Evolutionary conservation across 2,329 filamentous ascomycete species (phyloP).

Genomic region (Chaetomiaceae sp.): DNA sequence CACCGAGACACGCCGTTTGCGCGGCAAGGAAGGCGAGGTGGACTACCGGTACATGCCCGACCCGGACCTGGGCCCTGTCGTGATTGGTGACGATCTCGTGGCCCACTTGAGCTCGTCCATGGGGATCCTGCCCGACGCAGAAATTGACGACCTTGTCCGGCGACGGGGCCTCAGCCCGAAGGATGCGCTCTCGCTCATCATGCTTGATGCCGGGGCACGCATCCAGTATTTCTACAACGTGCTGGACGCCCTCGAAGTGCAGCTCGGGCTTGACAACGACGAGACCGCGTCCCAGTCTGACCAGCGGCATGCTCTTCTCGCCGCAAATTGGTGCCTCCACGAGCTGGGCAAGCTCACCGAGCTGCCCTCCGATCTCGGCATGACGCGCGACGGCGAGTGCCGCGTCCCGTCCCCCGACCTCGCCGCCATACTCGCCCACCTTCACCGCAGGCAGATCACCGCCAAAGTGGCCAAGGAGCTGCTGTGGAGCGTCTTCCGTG

Average conservation of each 20-base stretch:
- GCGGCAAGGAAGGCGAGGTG: conserved; percentile 93
- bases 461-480: conserved; percentile 54
- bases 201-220: conserved; percentile 70
- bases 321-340: conserved; percentile 65
- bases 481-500: conserved; percentile 46
- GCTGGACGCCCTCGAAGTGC: conserved; percentile 40
- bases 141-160: conserved; percentile 55
- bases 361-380: conserved; percentile 33
- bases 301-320: conserved; percentile 39
- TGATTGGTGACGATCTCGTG: conserved; percentile 67
- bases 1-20: conserved; percentile 70
- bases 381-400: conserved; percentile 42
- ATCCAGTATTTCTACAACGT: conserved; percentile 76
- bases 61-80: conserved; percentile 75
- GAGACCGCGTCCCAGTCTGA: conserved; percentile 16
- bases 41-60: conserved; percentile 99
- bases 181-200: conserved; percentile 75
- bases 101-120: conserved; percentile 55
- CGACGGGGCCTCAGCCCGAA: conserved; percentile 67
- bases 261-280: conserved; percentile 10
- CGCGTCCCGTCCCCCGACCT: conserved; percentile 43
- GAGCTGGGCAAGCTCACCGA: conserved; percentile 64
- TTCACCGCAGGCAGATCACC: conserved; percentile 45
- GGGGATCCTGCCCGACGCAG: conserved; percentile 65
- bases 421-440: conserved; percentile 45